Evolutionary conservation across 306 rosid species (phyloP).

Genomic region (Prunus salicina): DNA sequence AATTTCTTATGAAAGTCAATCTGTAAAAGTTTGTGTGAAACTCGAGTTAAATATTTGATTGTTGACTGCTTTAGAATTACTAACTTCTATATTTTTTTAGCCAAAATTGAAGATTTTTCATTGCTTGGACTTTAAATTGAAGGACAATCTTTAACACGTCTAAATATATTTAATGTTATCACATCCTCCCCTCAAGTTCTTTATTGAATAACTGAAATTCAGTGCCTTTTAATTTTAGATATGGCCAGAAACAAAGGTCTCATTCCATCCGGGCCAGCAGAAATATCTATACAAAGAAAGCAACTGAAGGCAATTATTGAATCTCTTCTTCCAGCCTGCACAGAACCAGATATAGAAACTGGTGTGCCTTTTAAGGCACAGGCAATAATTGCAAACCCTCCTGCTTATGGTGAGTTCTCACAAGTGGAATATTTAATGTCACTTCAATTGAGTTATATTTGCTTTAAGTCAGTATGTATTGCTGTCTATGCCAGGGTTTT

Average conservation of each 20-base stretch:
- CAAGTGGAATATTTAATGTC: constrained; percentile 17
- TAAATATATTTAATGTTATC: constrained; percentile 3
- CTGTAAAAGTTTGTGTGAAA: not conserved
- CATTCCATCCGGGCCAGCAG: constrained; percentile 83
- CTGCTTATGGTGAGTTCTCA: constrained; percentile 77
- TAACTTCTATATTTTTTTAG: not conserved
- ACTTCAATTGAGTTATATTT: constrained; percentile 31
- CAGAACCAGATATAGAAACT: constrained; percentile 83
- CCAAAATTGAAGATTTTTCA: not conserved
- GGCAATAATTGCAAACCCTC: constrained; percentile 96
- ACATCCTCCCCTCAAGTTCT: not conserved
- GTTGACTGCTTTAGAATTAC: not conserved
- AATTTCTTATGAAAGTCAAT: not conserved
- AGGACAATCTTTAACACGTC: not conserved
- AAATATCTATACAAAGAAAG: constrained; percentile 78
- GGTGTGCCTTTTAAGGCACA: constrained; percentile 80
- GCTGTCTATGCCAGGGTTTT: not conserved
- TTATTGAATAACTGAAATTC: constrained; percentile 24
- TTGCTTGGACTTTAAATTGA: not conserved
- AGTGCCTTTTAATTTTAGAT: constrained; percentile 43
- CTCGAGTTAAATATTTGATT: not conserved
- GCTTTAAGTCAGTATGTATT: not conserved
- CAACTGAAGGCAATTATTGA: constrained; percentile 77
- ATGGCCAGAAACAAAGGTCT: constrained; percentile 97
- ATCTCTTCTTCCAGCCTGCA: constrained; percentile 97